Evolutionary conservation across 106 monocot species (phyloP), one percentile per base, ranked within the genome.

Genomic region (Dendrobium nobile): DNA sequence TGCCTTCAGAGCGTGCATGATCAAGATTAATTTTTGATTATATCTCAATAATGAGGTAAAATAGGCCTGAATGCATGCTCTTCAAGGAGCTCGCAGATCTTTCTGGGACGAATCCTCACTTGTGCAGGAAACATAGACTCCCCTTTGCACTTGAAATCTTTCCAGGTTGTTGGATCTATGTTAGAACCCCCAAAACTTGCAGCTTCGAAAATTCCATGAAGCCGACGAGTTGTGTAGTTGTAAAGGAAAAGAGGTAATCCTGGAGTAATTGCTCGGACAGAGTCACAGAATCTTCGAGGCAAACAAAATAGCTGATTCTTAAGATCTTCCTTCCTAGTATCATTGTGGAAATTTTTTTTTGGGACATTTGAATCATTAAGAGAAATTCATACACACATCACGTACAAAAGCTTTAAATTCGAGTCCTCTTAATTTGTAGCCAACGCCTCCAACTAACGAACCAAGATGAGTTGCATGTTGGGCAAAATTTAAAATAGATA

Each of bases 81-180:
- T 88, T 92, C 92, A 47, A 95, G 80, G 78, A 90, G 82, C 79
- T 90, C 90, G 82, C 87, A 92, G 55, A 95, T 79, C 82, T 90
- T 95, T 51, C 90, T 90, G 59, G 92, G 76, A 75, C 90, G 92
- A 78, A 95, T 51, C 1, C 19, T 83, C 87, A 95, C 95, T 85
- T 95, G 95, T 47, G 93, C 93, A 58, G 95, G 95, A 78, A 95
- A 95, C 78, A 91, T 86, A 16, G 95, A 95, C 75, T 91, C 93
- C 31, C 93, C 95, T 78, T 93, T 93, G 47, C 91, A 95, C 64
- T 95, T 95, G 54, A 93, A 93, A 78, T 95, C 95, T 87, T 95
- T 91, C 95, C 93, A 93, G 45, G 93, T 93, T 20, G 93, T 91
- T 41, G 95, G 92, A 82, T 95, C 95, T 54, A 95, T 95, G 74